Percentiles rank a stretch among this genome's conserved stretches.
These are phyloP conservation scores for Aspergillus cejpii DNA, from an alignment of 2,329 filamentous ascomycete species.

Conservation along the genomic window DNA sequence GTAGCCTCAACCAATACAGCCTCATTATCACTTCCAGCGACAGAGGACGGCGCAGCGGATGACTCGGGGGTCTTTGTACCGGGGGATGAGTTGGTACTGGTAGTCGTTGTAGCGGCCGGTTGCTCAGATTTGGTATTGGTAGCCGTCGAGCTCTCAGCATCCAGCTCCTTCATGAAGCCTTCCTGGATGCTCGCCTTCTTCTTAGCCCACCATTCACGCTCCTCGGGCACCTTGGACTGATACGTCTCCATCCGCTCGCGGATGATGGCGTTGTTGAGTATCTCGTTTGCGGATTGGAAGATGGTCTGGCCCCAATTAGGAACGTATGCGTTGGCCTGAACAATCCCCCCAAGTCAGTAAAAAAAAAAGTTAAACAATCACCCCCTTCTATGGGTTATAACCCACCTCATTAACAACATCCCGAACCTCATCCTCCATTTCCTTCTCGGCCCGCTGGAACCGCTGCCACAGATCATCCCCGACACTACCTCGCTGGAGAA, in stretches of 20 bases:
- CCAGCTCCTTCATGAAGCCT: constrained; percentile 79
- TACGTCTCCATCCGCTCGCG: constrained; percentile 70
- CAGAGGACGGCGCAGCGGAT: constrained; percentile 29
- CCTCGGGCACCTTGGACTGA: constrained; percentile 60
- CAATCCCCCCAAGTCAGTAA: constrained; percentile 8
- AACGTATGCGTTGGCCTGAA: constrained; percentile 73
- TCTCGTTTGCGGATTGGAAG: constrained; percentile 96
- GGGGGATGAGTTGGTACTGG: constrained; percentile 5
- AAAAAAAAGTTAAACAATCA: constrained; percentile 1
- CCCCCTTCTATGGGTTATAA: too few relatives aligned
- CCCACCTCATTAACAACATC: constrained; percentile 88
- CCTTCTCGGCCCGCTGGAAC: constrained; percentile 86
- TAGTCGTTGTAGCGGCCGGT: constrained; percentile 10
- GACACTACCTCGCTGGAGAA: constrained; percentile 85
- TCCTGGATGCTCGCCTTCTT: constrained; percentile 65
- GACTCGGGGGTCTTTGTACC: constrained; percentile 17
- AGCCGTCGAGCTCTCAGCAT: constrained; percentile 20
- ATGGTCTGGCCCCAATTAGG: constrained; percentile 89
- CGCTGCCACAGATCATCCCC: constrained; percentile 95
- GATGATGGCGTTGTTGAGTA: constrained; percentile 74
- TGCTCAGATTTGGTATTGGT: constrained; percentile 10
- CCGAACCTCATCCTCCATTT: constrained; percentile 91
- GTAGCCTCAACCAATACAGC: constrained; percentile 69
- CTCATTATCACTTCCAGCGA: constrained; percentile 59
- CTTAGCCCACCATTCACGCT: constrained; percentile 91